Base-by-base conservation (phyloP, 2,329 filamentous ascomycete species). In the Neofusicoccum ribis region DNA sequence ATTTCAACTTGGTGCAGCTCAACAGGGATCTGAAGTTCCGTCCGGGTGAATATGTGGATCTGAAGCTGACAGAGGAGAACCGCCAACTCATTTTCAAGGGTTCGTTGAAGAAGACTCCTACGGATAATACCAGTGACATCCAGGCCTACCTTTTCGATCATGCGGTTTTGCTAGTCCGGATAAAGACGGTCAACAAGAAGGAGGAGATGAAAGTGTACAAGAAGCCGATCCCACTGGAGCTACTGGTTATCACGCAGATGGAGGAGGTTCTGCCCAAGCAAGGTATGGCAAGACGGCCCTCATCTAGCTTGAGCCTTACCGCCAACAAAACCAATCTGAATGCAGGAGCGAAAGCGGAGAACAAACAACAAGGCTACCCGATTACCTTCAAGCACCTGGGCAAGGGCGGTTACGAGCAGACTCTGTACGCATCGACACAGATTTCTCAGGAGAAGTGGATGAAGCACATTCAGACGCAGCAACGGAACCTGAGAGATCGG, bases 61-160 rank as follows among this genome's bases (percentile, higher is more conserved):
- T 99, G 67, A 96, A 96, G 77, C 84, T 99, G 59, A 97, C 93
- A 0, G 95, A 99, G 72, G 93, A 97, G 71, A 91, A 91, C 63
- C 91, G 95, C 66, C 93, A 97, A 77, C 83, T 99, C 71, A 88
- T 99, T 68, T 97, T 94, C 80, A 99, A 98, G 82, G 93, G 92
- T 72, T 89, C 89, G 67, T 86, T 99, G 78, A 98, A 97, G 83
- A 98, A 98, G 82, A 88, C 89, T 4, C 90, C 93, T 0, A 93
- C 91, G 0, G 93, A 97, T 75, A 90, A 88, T 52, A 88, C 74
- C 31, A 79, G 90, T 0, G 94, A 98, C 72, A 94, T 99, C 50
- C 95, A 93, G 20, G 93, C 92, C 15, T 99, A 96, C 81, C 84
- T 99, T 27, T 97, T 99, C 74, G 95, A 99, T 73, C 95, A 99